phyloP scores from a whole-genome alignment of 169 alveolate genomes.

The Plasmodium cynomolgi region DNA sequence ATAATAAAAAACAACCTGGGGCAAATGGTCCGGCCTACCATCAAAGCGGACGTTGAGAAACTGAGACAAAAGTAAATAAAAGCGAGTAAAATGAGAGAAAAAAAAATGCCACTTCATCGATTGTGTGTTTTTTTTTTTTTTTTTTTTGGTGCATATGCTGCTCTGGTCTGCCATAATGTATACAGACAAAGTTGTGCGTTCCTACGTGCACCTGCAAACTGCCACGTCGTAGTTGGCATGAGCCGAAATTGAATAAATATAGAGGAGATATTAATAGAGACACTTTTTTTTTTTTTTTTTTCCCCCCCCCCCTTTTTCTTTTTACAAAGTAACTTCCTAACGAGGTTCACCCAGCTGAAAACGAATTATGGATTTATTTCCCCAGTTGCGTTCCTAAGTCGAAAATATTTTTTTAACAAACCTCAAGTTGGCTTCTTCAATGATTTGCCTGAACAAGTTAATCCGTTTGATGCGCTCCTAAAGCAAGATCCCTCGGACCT shows the following conservation, averaged over 20 bases:
- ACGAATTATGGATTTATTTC: constrained; percentile 18
- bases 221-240: constrained; percentile 5
- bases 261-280: background rate
- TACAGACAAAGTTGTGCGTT: background rate
- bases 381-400: constrained; percentile 45
- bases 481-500: constrained; percentile 79
- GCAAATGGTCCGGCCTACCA: constrained; percentile 30
- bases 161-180: background rate
- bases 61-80: constrained; percentile 46
- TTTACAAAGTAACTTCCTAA: constrained; percentile 30
- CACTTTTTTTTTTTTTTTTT: background rate
- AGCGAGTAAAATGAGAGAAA: background rate
- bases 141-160: background rate
- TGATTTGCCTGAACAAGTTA: constrained; percentile 37
- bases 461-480: constrained; percentile 52
- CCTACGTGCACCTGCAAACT: background rate
- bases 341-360: constrained; percentile 21
- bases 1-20: constrained; percentile 76
- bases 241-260: background rate
- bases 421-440: constrained; percentile 61
- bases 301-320: background rate
- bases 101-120: background rate
- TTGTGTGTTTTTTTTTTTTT: background rate
- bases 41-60: constrained; percentile 66
- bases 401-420: constrained; percentile 39